Percentiles rank a stretch among this genome's conserved stretches.
phyloP scores from a whole-genome alignment of 805 yeast species.

The Spathaspora passalidarum region DNA sequence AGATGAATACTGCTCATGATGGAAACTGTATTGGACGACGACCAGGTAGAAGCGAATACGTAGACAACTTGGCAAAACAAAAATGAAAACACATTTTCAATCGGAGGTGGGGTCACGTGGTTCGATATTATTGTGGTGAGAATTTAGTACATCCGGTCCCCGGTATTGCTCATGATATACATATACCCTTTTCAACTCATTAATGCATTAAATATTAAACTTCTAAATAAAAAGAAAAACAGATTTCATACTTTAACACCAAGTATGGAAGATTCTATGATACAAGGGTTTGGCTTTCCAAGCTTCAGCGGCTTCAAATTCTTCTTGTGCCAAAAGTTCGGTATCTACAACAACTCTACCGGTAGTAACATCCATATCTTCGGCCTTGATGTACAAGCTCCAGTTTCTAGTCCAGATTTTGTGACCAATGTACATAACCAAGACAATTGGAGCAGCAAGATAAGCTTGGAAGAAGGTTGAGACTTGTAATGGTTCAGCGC shows the following conservation, averaged over 20 bases:
- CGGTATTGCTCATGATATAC: neutral
- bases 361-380: constrained; percentile 22
- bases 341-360: constrained; percentile 26
- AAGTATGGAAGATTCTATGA: constrained; percentile 10
- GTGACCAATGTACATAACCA: constrained; percentile 36
- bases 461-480: constrained; percentile 48
- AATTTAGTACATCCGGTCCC: neutral
- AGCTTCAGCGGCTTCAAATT: constrained; percentile 12
- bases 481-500: constrained; percentile 38
- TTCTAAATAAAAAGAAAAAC: neutral
- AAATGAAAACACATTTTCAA: neutral
- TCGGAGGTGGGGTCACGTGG: too few relatives aligned
- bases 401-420: constrained; percentile 25
- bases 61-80: neutral
- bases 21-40: neutral
- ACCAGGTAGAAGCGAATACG: neutral
- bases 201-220: neutral
- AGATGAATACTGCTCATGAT: constrained; percentile 29
- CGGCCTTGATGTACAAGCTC: constrained; percentile 17
- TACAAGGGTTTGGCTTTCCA: constrained; percentile 13
- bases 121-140: too few relatives aligned
- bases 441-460: constrained; percentile 41
- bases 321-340: constrained; percentile 23
- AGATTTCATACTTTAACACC: constrained; percentile 11
- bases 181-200: neutral